These are phyloP conservation scores for Pseudocercospora fijiensis DNA, from an alignment of 2,329 filamentous ascomycete species.

Conservation along the genomic window DNA sequence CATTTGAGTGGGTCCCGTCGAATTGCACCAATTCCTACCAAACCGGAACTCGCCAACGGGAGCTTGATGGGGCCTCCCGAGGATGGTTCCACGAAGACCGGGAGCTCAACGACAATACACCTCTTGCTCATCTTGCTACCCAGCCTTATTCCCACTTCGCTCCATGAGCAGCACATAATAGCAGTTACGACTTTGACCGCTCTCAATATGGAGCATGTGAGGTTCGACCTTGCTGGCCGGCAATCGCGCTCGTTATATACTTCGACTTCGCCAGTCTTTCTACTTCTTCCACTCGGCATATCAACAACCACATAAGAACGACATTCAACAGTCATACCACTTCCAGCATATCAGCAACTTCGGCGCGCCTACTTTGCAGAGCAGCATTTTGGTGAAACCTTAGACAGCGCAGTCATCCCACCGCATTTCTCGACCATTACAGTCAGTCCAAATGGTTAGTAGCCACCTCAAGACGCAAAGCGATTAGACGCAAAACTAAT, in stretches of 20 bases:
- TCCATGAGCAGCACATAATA: conserved; percentile 3
- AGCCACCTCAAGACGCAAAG: not conserved
- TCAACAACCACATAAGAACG: not conserved
- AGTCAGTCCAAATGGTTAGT: not conserved
- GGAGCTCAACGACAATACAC: not conserved
- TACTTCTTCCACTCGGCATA: conserved; percentile 1
- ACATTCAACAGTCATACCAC: not conserved
- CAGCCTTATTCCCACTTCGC: not conserved
- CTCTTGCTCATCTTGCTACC: not conserved
- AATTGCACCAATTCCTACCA: not conserved
- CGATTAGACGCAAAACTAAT: not conserved
- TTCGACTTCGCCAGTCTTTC: not conserved
- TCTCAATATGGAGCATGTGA: not conserved
- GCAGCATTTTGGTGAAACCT: not conserved
- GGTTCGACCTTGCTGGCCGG: not conserved
- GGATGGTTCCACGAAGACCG: not conserved
- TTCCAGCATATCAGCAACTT: not conserved
- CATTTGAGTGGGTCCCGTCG: not conserved
- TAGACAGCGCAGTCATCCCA: not conserved
- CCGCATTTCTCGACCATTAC: not conserved
- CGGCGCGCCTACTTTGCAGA: not conserved
- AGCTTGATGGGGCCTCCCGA: not conserved
- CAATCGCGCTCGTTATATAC: not conserved
- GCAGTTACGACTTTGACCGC: not conserved
- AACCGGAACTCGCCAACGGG: not conserved